Base-by-base conservation (phyloP, 306 rosid genomes). In the Cicer arietinum region DNA sequence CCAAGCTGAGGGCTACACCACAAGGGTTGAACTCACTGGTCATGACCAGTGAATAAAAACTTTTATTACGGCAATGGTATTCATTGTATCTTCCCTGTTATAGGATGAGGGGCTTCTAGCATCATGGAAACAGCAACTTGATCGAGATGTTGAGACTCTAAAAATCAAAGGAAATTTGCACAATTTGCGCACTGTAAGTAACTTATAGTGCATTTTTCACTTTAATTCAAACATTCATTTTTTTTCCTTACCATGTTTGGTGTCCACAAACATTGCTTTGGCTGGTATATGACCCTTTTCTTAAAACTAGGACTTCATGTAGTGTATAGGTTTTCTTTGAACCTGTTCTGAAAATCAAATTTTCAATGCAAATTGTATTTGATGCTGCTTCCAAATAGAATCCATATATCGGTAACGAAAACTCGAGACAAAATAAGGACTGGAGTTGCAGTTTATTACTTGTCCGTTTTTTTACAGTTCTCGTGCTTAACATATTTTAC, bases 61-160 rank as follows among this genome's bases (percentile, higher is more conserved):
- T 76, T 75, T 41, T 22, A 17, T 6, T 57, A 48, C 22, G 16
- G 58, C 22, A 22, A 41, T 25, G 14, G 7, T 69, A 2, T 53
- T 48, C 25, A 60, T 71, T 18, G 13, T 52, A 67, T 69, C 57
- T 76, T 73, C 77, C 71, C 75, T 14, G 22, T 78, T 79, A 41
- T 76, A 95, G 99, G 99, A 95, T 76, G 99, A 95, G 84, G 84
- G 67, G 43, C 92, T 90, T 85, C 89, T 90, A 62, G 91, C 85
- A 25, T 95, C 99, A 56, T 95, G 99, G 99, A 95, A 95, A 86
- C 92, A 89, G 52, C 98, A 88, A 72, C 80, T 95, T 75, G 99
- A 95, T 80, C 90, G 84, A 67, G 99, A 95, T 80, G 73, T 84
- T 0, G 99, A 95, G 86, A 95, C 98, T 73, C 96, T 95, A 10